Conservation (phyloP, 2,329 filamentous ascomycete genomes). For the Berkeleyomyces basicola region DNA sequence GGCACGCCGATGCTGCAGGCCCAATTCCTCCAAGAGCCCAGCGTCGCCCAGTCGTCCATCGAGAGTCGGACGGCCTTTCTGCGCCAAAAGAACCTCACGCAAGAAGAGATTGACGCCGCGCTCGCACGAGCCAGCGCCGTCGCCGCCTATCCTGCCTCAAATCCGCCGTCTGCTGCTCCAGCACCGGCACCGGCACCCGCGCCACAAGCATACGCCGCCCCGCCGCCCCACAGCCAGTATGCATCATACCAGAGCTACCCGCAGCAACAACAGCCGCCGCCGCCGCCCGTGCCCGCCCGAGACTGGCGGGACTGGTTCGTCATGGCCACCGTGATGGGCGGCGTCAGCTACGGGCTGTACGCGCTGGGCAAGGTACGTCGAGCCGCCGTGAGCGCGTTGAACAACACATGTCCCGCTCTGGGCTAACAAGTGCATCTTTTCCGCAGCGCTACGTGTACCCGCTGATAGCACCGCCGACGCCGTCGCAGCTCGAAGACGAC, state of each 20-base stretch:
- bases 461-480: slow-evolving; percentile 81
- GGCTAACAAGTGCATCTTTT: background rate
- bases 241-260: slow-evolving; percentile 29
- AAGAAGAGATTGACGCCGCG: slow-evolving; percentile 81
- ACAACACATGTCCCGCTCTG: background rate
- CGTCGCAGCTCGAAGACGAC: slow-evolving; percentile 83
- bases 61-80: slow-evolving; percentile 89
- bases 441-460: slow-evolving; percentile 73
- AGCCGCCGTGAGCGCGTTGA: background rate
- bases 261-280: slow-evolving; percentile 28
- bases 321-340: slow-evolving; percentile 89
- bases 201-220: slow-evolving; percentile 17
- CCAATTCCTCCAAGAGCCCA: slow-evolving; percentile 71
- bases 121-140: slow-evolving; percentile 57
- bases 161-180: slow-evolving; percentile 32
- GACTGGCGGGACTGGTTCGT: slow-evolving; percentile 99
- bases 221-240: slow-evolving; percentile 28
- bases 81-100: slow-evolving; percentile 89
- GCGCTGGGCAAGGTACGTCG: slow-evolving; percentile 59
- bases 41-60: slow-evolving; percentile 71
- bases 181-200: slow-evolving; percentile 47
- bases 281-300: slow-evolving; percentile 50
- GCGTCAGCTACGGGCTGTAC: slow-evolving; percentile 78
- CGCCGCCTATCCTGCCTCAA: background rate
- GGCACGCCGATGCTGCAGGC: slow-evolving; percentile 26